Evolutionary conservation across 768 basidiomycete genomes (phyloP), one percentile per base, ranked within the genome.

Genomic region (Mycena capillaripes): DNA sequence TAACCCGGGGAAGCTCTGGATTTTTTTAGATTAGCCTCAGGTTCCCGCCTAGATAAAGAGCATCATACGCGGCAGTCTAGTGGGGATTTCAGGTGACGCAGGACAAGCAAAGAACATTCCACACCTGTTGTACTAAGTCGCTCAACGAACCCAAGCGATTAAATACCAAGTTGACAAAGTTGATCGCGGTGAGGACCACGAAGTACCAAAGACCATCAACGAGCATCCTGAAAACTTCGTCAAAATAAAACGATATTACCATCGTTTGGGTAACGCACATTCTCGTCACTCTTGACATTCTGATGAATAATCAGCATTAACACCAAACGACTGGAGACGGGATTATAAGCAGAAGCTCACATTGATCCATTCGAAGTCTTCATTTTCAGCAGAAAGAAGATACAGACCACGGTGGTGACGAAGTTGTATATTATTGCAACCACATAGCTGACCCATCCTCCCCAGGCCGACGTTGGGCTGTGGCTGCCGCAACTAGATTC

Each of bases 161-260:
- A 7, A 90, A 78, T 32, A 88, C 73, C 0, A 91, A 75, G 74
- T 91, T 91, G 74, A 89, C 79, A 34, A 86, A 76, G 75, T 91
- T 91, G 78, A 83, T 81, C 16, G 80, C 83, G 30, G 91, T 89
- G 52, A 93, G 79, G 5, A 83, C 83, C 32, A 91, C 73, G 67
- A 92, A 89, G 77, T 91, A 93, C 25, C 88, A 86, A 27, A 93
- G 79, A 29, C 92, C 92, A 73, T 93, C 91, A 66, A 89, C 90
- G 4, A 93, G 81, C 89, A 93, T 89, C 81, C 91, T 93, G 73
- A 25, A n/a, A 75, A 36, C 64, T 48, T 59, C 27, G 25, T 73
- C 10, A 55, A 52, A 30, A 3, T 11, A 21, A 8, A 11, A n/a
- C n/a, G 4, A 14, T 32, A 3, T 27, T 58, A 90, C 82, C 86